Evolutionary conservation across 192 early-diverging fungal species (phyloP).

Genomic region (Backusella australiensis): DNA sequence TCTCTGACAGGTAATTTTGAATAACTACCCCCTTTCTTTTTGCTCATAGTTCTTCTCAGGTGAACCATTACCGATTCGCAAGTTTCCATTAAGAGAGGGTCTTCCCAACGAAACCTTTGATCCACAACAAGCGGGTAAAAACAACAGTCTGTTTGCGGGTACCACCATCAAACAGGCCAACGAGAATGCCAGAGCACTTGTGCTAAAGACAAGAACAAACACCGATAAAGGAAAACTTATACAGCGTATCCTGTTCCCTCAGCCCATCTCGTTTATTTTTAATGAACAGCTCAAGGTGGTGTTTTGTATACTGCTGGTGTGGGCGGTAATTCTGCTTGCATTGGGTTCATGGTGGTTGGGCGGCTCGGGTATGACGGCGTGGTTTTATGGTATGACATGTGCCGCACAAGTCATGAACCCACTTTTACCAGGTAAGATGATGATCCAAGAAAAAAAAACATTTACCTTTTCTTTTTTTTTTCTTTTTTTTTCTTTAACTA

Average conservation of each 20-base stretch:
- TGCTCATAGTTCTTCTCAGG: constrained; percentile 1
- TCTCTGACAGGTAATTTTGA: constrained; percentile 46
- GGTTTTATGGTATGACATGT: constrained; percentile 63
- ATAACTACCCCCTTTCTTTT: neutral
- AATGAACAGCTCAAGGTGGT: constrained; percentile 72
- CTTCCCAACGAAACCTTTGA: neutral
- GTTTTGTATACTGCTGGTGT: constrained; percentile 40
- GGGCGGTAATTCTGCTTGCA: constrained; percentile 38
- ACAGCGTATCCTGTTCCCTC: constrained; percentile 67
- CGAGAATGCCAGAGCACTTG: constrained; percentile 33
- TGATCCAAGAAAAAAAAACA: too few relatives aligned
- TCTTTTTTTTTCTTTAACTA: neutral
- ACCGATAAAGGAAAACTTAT: constrained; percentile 63
- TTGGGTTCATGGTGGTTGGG: constrained; percentile 43
- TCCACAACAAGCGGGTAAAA: constrained; percentile 22
- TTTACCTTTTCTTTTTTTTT: neutral
- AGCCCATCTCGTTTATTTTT: constrained; percentile 66
- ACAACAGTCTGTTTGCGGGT: constrained; percentile 49
- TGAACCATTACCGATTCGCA: constrained; percentile 64
- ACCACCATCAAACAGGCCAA: constrained; percentile 57
- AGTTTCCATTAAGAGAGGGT: constrained; percentile 51
- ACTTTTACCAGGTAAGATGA: constrained; percentile 28
- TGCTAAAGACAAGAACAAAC: constrained; percentile 45
- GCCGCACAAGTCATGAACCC: constrained; percentile 69
- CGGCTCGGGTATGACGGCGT: constrained; percentile 51